Evolutionary conservation across 1,284 basidiomycete genomes (phyloP).

Genomic region (Trichosporon sp.): DNA sequence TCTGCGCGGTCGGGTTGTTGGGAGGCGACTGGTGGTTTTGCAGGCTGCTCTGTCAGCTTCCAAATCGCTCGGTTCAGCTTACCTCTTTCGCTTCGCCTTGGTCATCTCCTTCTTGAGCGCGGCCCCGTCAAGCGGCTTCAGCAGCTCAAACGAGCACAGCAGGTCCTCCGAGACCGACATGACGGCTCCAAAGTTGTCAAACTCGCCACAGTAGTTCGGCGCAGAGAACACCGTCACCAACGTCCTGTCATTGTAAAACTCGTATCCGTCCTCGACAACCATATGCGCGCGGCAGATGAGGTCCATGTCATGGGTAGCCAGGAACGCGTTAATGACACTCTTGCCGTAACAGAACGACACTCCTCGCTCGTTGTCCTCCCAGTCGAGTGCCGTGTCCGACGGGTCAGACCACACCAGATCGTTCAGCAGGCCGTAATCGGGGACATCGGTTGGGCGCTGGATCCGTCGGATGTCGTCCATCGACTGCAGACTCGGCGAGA

Average conservation of each 20-base stretch:
- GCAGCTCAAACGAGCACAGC: slow-evolving; percentile 92
- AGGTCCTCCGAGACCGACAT: slow-evolving; percentile 93
- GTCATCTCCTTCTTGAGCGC: slow-evolving; percentile 98
- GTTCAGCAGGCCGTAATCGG: slow-evolving; percentile 97
- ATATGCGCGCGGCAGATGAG: slow-evolving; percentile 99
- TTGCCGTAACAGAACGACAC: slow-evolving; percentile 99
- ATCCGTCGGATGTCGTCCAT: slow-evolving; percentile 99
- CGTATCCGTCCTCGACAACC: slow-evolving; percentile 99
- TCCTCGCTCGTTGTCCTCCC: slow-evolving; percentile 99
- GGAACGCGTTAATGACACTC: slow-evolving; percentile 92
- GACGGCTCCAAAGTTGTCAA: slow-evolving; percentile 88
- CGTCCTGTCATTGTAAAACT: slow-evolving; percentile 99
- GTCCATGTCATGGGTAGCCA: slow-evolving; percentile 81
- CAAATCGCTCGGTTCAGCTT: slow-evolving; percentile 1
- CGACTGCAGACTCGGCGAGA: slow-evolving; percentile 92
- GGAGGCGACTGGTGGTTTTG: slow-evolving; percentile 50
- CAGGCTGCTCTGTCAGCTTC: slow-evolving; percentile 27
- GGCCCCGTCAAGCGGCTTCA: slow-evolving; percentile 91
- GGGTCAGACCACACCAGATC: slow-evolving; percentile 99
- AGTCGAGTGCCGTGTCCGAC: slow-evolving; percentile 92
- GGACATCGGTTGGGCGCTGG: slow-evolving; percentile 97
- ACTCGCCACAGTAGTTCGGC: slow-evolving; percentile 57
- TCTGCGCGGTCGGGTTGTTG: slow-evolving; percentile 47
- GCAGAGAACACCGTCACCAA: slow-evolving; percentile 98
- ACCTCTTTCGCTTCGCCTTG: slow-evolving; percentile 96